A percentile compares a stretch with the other conserved stretches of the same genome.
These are phyloP conservation scores for Aspergillus glaucus DNA, from an alignment of 2,329 filamentous ascomycete species.

Conservation along the genomic window DNA sequence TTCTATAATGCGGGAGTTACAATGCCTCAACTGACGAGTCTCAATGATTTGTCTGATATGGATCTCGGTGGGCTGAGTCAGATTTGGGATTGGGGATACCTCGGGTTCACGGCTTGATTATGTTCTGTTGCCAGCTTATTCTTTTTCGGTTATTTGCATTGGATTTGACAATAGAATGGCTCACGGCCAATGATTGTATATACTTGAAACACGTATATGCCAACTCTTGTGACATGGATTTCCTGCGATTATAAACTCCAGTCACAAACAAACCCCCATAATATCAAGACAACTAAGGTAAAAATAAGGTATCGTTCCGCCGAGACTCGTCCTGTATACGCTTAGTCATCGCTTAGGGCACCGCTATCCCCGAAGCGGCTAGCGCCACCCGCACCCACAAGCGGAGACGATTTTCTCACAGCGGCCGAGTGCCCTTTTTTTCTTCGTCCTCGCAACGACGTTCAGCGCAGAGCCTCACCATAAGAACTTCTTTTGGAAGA, in stretches of 20 bases:
- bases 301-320: neutral
- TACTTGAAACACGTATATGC: too few relatives aligned
- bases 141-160: neutral
- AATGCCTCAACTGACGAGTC: neutral
- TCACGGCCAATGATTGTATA: neutral
- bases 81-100: constrained; percentile 23
- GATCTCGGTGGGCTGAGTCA: constrained; percentile 21
- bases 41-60: constrained; percentile 7
- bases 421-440: constrained; percentile 18
- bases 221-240: too few relatives aligned
- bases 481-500: constrained; percentile 83
- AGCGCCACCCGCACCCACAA: constrained; percentile 30
- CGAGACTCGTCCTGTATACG: neutral
- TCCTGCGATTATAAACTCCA: too few relatives aligned
- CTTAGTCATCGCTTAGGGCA: constrained; percentile 17
- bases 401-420: constrained; percentile 32
- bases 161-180: neutral
- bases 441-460: constrained; percentile 21
- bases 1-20: neutral
- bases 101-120: constrained; percentile 1
- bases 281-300: too few relatives aligned
- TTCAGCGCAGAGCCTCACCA: constrained; percentile 60
- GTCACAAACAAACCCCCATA: too few relatives aligned
- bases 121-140: neutral
- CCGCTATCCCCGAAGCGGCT: constrained; percentile 14